These are phyloP conservation scores for Coemansia sp. DNA, from an alignment of 192 early-diverging fungal species.

Conservation along the genomic window DNA sequence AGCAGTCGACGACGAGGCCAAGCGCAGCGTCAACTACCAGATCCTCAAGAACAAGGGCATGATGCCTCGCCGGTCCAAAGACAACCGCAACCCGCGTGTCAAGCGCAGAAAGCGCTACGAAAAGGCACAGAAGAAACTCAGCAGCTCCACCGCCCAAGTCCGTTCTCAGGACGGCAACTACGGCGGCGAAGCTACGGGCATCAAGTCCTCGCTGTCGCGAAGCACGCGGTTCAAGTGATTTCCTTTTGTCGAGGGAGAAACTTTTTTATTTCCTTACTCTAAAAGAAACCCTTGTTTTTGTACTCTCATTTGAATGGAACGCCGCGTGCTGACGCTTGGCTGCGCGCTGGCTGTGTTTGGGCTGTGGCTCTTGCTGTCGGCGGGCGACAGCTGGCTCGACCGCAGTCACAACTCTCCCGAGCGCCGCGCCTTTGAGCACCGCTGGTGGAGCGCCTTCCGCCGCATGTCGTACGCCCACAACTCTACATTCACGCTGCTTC, in stretches of 20 bases:
- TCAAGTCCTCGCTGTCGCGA: constrained; percentile 81
- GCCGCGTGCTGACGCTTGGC: background rate
- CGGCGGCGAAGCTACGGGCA: constrained; percentile 92
- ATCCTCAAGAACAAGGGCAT: constrained; percentile 97
- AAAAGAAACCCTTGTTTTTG: background rate
- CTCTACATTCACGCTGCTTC: constrained; percentile 32
- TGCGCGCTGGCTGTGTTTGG: constrained; percentile 13
- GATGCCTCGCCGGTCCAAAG: constrained; percentile 87
- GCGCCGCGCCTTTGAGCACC: constrained; percentile 23
- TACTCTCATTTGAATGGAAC: background rate
- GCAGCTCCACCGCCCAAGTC: constrained; percentile 70
- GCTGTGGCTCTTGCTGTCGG: constrained; percentile 19
- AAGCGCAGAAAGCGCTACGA: constrained; percentile 89
- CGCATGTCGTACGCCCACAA: constrained; percentile 23
- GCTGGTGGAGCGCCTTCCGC: constrained; percentile 34
- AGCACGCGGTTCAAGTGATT: constrained; percentile 65
- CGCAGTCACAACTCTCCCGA: constrained; percentile 9
- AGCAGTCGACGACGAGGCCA: constrained; percentile 56
- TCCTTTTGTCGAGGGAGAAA: no score
- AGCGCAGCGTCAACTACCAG: constrained; percentile 80
- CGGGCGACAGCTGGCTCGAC: constrained; percentile 1
- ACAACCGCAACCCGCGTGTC: constrained; percentile 91
- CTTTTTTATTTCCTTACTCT: no score
- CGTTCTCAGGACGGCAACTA: constrained; percentile 74
- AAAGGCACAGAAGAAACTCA: constrained; percentile 86